phyloP scores from a whole-genome alignment of 129 eudicot species.

The Deinandra increscens region DNA sequence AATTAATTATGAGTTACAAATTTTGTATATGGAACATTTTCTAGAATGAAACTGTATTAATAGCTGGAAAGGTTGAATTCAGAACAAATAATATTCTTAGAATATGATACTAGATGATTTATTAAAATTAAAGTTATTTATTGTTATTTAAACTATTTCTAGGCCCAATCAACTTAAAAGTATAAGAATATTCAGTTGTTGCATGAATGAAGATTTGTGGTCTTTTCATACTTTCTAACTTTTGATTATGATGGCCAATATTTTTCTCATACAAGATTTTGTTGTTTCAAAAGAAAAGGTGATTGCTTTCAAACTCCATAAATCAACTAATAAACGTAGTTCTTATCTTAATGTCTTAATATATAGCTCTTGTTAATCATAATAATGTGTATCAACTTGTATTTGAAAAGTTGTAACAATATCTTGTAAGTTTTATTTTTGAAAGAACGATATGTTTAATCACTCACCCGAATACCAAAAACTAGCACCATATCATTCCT shows the following conservation, averaged over 20 bases:
- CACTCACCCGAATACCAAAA: too few relatives aligned
- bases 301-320: conserved; percentile 11
- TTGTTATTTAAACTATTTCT: conserved; percentile 11
- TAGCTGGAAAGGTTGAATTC: conserved; percentile 43
- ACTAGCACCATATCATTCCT: too few relatives aligned
- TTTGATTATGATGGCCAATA: conserved; percentile 45
- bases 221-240: conserved; percentile 34
- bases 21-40: too few relatives aligned
- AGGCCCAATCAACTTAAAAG: conserved; percentile 27
- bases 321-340: neutral
- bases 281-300: conserved; percentile 24
- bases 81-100: conserved; percentile 38
- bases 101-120: conserved; percentile 31
- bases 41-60: conserved; percentile 19
- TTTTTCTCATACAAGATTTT: conserved; percentile 44
- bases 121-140: neutral
- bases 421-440: too few relatives aligned
- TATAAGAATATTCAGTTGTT: conserved; percentile 36
- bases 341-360: too few relatives aligned
- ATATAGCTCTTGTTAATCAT: too few relatives aligned
- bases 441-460: too few relatives aligned
- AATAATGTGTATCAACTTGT: too few relatives aligned
- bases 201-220: conserved; percentile 43
- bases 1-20: too few relatives aligned
- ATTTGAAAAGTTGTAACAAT: too few relatives aligned